Evolutionary conservation across 2,329 filamentous ascomycete species (phyloP).

Genomic region (Fusarium sp.): DNA sequence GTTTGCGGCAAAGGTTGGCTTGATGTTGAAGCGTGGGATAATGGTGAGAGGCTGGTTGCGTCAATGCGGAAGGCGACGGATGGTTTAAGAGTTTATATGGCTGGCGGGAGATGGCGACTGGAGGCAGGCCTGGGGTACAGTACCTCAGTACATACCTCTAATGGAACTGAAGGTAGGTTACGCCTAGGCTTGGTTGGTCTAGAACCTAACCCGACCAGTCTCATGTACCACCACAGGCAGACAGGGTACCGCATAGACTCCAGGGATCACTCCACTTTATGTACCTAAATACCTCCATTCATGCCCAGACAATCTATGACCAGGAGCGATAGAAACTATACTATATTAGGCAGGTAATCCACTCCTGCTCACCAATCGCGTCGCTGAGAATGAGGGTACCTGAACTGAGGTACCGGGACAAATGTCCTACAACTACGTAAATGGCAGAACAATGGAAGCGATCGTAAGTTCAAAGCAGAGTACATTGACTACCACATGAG

Average conservation of each 20-base stretch:
- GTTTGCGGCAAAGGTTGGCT: conserved; percentile 8
- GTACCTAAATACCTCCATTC: background rate
- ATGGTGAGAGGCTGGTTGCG: conserved; percentile 20
- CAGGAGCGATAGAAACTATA: conserved; percentile 5
- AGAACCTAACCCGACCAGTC: conserved; percentile 11
- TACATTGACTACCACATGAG: too few relatives aligned
- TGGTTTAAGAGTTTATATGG: conserved; percentile 33
- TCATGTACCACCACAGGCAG: background rate
- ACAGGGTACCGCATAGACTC: conserved; percentile 16
- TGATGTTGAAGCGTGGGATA: conserved; percentile 1
- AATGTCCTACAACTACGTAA: conserved; percentile 26
- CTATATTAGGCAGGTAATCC: conserved; percentile 30
- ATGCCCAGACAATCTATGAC: background rate
- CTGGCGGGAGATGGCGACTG: conserved; percentile 18
- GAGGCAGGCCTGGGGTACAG: background rate
- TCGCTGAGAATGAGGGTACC: conserved; percentile 23
- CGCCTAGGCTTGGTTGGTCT: conserved; percentile 9
- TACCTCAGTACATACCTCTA: background rate
- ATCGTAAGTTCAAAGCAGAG: conserved; percentile 1
- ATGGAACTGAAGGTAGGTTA: background rate
- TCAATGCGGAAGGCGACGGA: conserved; percentile 24
- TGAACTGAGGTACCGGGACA: conserved; percentile 9
- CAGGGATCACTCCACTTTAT: conserved; percentile 32
- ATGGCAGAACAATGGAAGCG: conserved; percentile 13
- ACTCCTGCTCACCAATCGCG: conserved; percentile 24